Percentiles rank a stretch among this genome's conserved stretches.
Conservation (phyloP, 305 asterid species). For the Solanum aculeatissimum region DNA sequence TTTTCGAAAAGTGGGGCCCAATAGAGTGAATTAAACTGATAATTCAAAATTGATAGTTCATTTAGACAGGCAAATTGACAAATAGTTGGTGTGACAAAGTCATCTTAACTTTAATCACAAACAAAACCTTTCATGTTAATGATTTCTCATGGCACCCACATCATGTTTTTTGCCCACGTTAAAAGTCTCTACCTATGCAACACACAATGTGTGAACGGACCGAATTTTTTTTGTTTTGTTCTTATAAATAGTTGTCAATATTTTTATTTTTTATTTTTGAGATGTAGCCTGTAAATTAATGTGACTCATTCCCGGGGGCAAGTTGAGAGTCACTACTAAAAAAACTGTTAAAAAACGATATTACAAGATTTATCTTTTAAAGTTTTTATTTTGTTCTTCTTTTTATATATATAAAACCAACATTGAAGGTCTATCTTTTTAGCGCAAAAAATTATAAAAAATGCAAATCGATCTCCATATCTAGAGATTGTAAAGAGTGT, state of each 20-base stretch:
- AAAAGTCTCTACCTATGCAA: not conserved
- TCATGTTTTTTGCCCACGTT: not conserved
- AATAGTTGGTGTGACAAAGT: not conserved
- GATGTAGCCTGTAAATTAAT: not conserved
- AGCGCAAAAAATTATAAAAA: not conserved
- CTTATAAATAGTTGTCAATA: not conserved
- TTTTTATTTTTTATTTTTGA: not conserved
- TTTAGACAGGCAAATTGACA: not conserved
- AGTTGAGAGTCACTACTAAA: not conserved
- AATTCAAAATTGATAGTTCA: not conserved
- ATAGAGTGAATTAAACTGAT: not conserved
- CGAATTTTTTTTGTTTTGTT: not conserved
- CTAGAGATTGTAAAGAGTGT: not conserved
- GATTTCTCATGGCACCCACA: not conserved
- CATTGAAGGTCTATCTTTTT: not conserved
- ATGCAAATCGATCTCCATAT: too few species aligned
- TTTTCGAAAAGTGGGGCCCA: not conserved
- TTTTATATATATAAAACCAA: not conserved
- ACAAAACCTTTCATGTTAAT: not conserved
- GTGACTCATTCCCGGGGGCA: not conserved
- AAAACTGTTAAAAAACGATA: not conserved
- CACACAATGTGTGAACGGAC: not conserved
- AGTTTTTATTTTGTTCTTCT: too few species aligned
- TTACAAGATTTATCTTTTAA: not conserved
- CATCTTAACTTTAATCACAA: not conserved